Evolutionary conservation across 1,139 yeast genomes (phyloP), one percentile per base, ranked within the genome.

Genomic region (Candida sp.): DNA sequence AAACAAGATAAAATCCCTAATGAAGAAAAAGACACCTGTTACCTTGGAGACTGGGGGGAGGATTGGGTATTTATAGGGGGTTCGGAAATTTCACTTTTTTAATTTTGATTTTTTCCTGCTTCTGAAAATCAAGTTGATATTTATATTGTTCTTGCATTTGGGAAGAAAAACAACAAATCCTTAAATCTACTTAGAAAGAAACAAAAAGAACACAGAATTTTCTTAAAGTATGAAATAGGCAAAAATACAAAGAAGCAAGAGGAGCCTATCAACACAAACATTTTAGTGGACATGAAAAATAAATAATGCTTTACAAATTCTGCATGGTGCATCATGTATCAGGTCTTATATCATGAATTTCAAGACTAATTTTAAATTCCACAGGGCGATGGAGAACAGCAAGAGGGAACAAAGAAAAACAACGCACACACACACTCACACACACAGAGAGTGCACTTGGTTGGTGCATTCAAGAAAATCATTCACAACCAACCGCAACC

Each of bases 41-140:
- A 17, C 17, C 17, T 17, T 17, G 17, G 17, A 17, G 17, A 17
- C 17, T 17, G n/a, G 17, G n/a, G n/a, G 17, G 17, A 17, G 17
- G 11, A 11, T 25, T 25, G 4, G n/a, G 41, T 25, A 25, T 38
- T 25, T 38, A 9, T 38, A 2, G 12, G 41, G 30, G 30, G 6
- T 38, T 38, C 27, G 27, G 41, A 11, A 25, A 25, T 38, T 7
- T 38, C 28, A 38, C 12, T 40, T 27, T 27, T 40, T 40, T 40
- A 12, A n/a, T 12, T 27, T 7, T 28, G n/a, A n/a, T 40, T 40
- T 40, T 27, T 12, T 40, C 28, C 28, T 27, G 9, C 5, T 40
- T 9, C 26, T 42, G 45, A 42, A 42, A 42, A 42, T 31, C 30
- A 25, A 42, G 45, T 42, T 42, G 45, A 23, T 42, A 42, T 42